Conservation (phyloP, 306 rosid species). For the Trichosanthes cucumerina region DNA sequence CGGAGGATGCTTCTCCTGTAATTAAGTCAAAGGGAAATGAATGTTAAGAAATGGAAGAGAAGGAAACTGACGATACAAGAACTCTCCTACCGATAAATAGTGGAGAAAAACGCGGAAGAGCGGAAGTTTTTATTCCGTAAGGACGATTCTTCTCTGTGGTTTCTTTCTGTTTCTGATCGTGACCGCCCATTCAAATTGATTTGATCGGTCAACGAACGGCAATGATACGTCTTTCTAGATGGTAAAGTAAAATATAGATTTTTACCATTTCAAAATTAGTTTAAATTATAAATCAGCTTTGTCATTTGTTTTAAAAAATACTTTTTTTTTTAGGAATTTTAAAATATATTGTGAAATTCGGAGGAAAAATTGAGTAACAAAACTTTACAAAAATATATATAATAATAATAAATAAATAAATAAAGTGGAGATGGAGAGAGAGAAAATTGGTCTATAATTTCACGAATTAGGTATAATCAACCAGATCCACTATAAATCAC, state of each 20-base stretch:
- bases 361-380: too few relatives aligned
- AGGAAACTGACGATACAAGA: not conserved
- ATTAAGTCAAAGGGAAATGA: conserved; percentile 1
- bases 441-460: too few relatives aligned
- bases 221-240: not conserved
- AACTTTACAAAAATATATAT: too few relatives aligned
- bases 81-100: not conserved
- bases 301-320: too few relatives aligned
- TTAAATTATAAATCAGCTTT: too few relatives aligned
- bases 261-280: too few relatives aligned
- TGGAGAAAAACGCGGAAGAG: not conserved
- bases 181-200: not conserved
- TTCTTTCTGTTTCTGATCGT: not conserved
- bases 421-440: too few relatives aligned
- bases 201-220: not conserved
- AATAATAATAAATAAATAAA: too few relatives aligned
- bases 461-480: too few relatives aligned
- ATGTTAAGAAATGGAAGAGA: not conserved
- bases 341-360: too few relatives aligned
- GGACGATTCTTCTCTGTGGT: not conserved
- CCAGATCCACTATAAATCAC: too few relatives aligned
- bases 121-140: not conserved
- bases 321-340: too few relatives aligned
- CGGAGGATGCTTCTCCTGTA: not conserved
- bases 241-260: not conserved